Percentiles rank a stretch among this genome's conserved stretches.
Conservation (phyloP, 306 rosid species). For the Inga leiocalycina region DNA sequence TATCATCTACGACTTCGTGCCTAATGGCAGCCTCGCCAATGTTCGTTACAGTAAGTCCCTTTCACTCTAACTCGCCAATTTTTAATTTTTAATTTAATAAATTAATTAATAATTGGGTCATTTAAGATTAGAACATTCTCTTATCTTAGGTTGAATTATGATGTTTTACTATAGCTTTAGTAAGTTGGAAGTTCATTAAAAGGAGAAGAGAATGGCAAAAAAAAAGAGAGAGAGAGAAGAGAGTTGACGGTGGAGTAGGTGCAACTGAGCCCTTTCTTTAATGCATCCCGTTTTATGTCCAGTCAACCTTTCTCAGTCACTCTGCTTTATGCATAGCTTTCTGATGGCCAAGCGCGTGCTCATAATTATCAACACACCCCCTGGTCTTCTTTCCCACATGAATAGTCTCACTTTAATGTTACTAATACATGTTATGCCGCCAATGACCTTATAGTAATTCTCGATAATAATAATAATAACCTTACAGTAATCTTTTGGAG, state of each 20-base stretch:
- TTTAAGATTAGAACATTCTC: background rate
- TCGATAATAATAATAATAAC: too few relatives aligned
- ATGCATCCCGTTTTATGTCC: background rate
- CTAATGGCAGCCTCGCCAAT: slow-evolving; percentile 92
- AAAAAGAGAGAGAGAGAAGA: background rate
- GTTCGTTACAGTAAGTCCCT: slow-evolving; percentile 84
- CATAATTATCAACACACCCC: slow-evolving; percentile 23
- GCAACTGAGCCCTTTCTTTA: slow-evolving; percentile 45
- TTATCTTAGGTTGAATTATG: background rate
- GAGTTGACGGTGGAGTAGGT: slow-evolving; percentile 65
- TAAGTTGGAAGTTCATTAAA: background rate
- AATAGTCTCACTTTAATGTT: too few relatives aligned
- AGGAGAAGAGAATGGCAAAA: background rate
- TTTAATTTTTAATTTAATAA: background rate
- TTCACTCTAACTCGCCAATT: background rate
- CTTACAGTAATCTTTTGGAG: too few relatives aligned
- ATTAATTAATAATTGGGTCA: background rate
- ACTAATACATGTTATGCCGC: too few relatives aligned
- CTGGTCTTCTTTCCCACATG: background rate
- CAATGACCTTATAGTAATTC: too few relatives aligned
- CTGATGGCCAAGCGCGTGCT: slow-evolving; percentile 34
- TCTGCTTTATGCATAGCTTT: slow-evolving; percentile 6
- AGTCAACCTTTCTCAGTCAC: slow-evolving; percentile 48
- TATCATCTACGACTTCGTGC: slow-evolving; percentile 89
- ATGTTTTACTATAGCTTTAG: background rate